These are phyloP conservation scores for Cutaneotrichosporon mucoides DNA, from an alignment of 1,284 basidiomycete species.

Conservation along the genomic window DNA sequence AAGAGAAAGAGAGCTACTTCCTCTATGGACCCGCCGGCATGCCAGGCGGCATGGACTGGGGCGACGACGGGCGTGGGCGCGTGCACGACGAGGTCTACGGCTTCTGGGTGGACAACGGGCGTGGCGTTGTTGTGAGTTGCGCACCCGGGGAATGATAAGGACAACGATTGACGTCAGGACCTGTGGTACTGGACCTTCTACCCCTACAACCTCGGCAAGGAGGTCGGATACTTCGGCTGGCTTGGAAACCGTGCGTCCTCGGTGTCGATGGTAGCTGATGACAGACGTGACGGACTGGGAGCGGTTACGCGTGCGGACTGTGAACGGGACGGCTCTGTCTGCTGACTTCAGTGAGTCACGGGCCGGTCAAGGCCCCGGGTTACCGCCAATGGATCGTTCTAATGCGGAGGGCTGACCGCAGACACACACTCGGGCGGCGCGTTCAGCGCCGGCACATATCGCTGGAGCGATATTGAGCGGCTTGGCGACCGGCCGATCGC, in stretches of 20 bases:
- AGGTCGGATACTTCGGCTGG: conserved; percentile 37
- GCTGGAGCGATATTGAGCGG: conserved; percentile 40
- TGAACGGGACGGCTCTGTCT: conserved; percentile 37
- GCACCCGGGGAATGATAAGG: neutral
- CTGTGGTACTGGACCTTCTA: conserved; percentile 30
- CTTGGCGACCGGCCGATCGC: conserved; percentile 35
- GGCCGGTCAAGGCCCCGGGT: neutral
- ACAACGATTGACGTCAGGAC: neutral
- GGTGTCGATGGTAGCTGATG: neutral
- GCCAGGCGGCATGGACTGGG: conserved; percentile 18
- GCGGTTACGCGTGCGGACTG: conserved; percentile 37
- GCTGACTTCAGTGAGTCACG: conserved; percentile 40
- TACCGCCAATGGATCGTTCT: neutral
- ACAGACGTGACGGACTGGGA: conserved; percentile 47
- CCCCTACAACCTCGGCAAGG: conserved; percentile 47
- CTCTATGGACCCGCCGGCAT: conserved; percentile 38
- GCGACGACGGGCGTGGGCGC: conserved; percentile 26
- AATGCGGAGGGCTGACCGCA: conserved; percentile 7
- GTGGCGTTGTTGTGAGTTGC: conserved; percentile 38
- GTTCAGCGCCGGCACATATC: conserved; percentile 38
- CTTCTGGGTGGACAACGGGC: conserved; percentile 41
- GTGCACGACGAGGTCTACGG: conserved; percentile 42
- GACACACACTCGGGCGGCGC: conserved; percentile 36
- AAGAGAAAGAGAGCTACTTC: conserved; percentile 27
- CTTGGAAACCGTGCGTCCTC: conserved; percentile 42